Evolutionary conservation across 75 land plant species (phyloP).

Genomic region (Sequoiadendron giganteum): DNA sequence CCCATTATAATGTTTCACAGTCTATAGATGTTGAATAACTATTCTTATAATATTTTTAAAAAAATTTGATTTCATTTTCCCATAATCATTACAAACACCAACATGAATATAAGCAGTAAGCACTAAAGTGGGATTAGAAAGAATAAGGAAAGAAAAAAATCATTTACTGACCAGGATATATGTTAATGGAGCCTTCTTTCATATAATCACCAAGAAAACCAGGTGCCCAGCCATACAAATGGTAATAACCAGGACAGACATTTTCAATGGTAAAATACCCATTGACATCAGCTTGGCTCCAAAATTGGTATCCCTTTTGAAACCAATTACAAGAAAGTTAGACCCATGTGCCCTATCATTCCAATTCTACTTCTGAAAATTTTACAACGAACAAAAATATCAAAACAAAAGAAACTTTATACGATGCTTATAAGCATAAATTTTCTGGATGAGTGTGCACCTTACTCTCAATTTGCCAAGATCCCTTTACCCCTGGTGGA

Average conservation of each 20-base stretch:
- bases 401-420: background rate
- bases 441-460: constrained; percentile 2
- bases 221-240: constrained; percentile 64
- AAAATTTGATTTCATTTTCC: background rate
- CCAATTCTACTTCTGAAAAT: background rate
- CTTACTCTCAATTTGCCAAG: constrained; percentile 55
- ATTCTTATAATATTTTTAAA: background rate
- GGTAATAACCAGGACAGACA: constrained; percentile 44
- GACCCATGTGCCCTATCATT: background rate
- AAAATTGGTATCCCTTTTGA: constrained; percentile 65
- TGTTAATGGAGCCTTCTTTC: constrained; percentile 12
- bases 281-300: constrained; percentile 52
- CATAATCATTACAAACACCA: background rate
- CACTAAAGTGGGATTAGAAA: background rate
- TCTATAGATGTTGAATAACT: background rate
- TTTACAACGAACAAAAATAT: background rate
- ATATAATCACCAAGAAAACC: constrained; percentile 62
- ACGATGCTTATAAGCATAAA: background rate
- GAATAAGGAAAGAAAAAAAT: background rate
- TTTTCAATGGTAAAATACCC: constrained; percentile 41
- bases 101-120: background rate
- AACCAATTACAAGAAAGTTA: background rate
- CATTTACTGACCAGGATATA: constrained; percentile 11
- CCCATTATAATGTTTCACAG: background rate
- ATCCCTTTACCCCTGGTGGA: constrained; percentile 31